Evolutionary conservation across 2,329 filamentous ascomycete species (phyloP).

Genomic region (Clonostachys byssicola): DNA sequence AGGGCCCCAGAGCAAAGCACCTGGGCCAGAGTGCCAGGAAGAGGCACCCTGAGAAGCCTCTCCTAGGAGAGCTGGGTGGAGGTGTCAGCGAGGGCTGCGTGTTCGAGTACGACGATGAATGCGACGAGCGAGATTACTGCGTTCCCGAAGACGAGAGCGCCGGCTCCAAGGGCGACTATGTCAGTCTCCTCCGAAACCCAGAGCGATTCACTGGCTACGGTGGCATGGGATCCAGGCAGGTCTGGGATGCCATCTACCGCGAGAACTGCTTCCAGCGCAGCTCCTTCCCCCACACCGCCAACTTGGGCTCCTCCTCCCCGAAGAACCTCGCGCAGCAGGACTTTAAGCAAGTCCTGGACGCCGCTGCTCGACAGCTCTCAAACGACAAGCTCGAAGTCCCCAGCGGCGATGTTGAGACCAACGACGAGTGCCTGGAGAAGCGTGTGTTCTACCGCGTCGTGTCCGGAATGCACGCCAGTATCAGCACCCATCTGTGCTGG

Average conservation of each 20-base stretch:
- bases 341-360: slow-evolving; percentile 57
- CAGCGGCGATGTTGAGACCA: slow-evolving; percentile 46
- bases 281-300: slow-evolving; percentile 57
- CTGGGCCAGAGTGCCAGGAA: slow-evolving; percentile 71
- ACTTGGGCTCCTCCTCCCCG: slow-evolving; percentile 39
- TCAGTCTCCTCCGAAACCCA: slow-evolving; percentile 88
- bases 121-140: slow-evolving; percentile 95
- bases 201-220: slow-evolving; percentile 94
- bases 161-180: slow-evolving; percentile 87
- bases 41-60: slow-evolving; percentile 66
- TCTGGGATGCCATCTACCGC: slow-evolving; percentile 95
- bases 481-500: slow-evolving; percentile 93
- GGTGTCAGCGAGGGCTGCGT: slow-evolving; percentile 93
- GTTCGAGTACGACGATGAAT: slow-evolving; percentile 95
- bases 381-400: slow-evolving; percentile 41
- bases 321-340: slow-evolving; percentile 52
- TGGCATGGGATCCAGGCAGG: slow-evolving; percentile 78
- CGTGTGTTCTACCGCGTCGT: slow-evolving; percentile 96
- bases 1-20: slow-evolving; percentile 87
- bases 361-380: slow-evolving; percentile 44
- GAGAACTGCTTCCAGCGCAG: slow-evolving; percentile 89
- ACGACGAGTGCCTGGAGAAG: slow-evolving; percentile 95
- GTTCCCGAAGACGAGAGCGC: slow-evolving; percentile 91
- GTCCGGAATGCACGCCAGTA: slow-evolving; percentile 97
- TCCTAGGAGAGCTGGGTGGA: slow-evolving; percentile 80